A percentile compares a stretch with the other conserved stretches of the same genome.
These are phyloP conservation scores for Ramalina intermedia DNA, from an alignment of 495 filamentous ascomycete genomes.

Conservation along the genomic window DNA sequence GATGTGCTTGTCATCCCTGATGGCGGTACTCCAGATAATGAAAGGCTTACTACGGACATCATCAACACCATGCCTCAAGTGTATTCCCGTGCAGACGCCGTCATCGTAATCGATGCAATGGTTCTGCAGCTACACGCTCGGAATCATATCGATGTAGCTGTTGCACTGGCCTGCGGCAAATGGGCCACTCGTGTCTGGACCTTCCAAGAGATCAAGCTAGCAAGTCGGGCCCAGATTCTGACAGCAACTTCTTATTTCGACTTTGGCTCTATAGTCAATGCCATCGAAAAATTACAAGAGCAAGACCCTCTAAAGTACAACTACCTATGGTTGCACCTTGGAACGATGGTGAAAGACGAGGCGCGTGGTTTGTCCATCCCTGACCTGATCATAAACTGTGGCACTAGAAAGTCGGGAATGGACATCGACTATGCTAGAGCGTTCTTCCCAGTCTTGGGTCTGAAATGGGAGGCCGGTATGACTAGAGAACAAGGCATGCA, in stretches of 20 bases:
- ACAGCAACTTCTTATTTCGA: not conserved
- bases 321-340: not conserved
- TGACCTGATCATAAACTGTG: not conserved
- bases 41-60: not conserved
- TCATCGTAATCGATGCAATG: slow-evolving; percentile 4
- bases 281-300: not conserved
- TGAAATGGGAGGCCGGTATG: slow-evolving; percentile 4
- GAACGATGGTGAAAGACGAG: not conserved
- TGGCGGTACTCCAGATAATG: not conserved
- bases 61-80: slow-evolving; percentile 3
- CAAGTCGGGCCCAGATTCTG: not conserved
- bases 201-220: slow-evolving; percentile 6
- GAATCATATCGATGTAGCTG: not conserved
- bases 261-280: not conserved
- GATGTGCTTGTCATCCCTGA: slow-evolving; percentile 4
- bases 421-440: slow-evolving; percentile 8
- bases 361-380: not conserved
- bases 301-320: not conserved
- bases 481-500: slow-evolving; percentile 7
- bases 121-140: slow-evolving; percentile 1
- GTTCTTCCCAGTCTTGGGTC: slow-evolving; percentile 2
- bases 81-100: slow-evolving; percentile 3
- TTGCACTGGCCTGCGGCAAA: not conserved
- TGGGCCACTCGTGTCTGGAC: slow-evolving; percentile 6
- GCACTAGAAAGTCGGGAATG: not conserved